Base-by-base conservation (phyloP, 257 asterid species). In the Ilex aquifolium region DNA sequence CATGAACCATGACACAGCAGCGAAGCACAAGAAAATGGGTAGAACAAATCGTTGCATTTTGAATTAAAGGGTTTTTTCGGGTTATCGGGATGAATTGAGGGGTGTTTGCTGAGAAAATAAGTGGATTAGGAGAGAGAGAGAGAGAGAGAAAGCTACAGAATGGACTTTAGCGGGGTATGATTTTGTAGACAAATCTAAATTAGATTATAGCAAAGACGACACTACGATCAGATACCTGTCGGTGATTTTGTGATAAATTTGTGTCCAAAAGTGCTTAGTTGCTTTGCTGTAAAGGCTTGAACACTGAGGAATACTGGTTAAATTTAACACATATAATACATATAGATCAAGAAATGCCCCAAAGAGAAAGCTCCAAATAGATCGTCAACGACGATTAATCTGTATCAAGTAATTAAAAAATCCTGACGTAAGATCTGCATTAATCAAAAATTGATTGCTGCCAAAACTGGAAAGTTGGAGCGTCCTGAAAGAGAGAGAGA, bases 351-450 rank as follows among this genome's bases (percentile, higher is more conserved):
- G 60, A 49, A 40, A 44, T 7, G 32, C 12, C 59, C 79, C 81
- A 71, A 70, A 50, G 67, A 77, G 83, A 69, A 74, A 80, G 72
- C 50, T 74, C 83, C 83, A 79, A 79, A 72, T 44, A 44, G 68
- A 72, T 57, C 48, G 70, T 32, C 56, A 44, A 40, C 49, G 44
- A 55, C 39, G 68, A 59, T 42, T 31, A 31, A 68, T 62, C 72
- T 61, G 75, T 74, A 62, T 36, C 60, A 31, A 46, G 56, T 15
- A 27, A 49, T 31, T 56, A 17, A 59, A 66, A 48, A 29, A 31
- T 39, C 36, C 49, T 39, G 51, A 17, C 55, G 62, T 60, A 29
- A 36, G 42, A 36, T 36, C 42, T 36, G 42, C 5, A 36, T 36
- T 14, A 36, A 32, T 39, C 13, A 49, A 56, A 51, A 30, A 68